A percentile compares a stretch with the other conserved stretches of the same genome.
Evolutionary conservation across 768 basidiomycete species (phyloP).

Genomic region (Auriculariales sp.): DNA sequence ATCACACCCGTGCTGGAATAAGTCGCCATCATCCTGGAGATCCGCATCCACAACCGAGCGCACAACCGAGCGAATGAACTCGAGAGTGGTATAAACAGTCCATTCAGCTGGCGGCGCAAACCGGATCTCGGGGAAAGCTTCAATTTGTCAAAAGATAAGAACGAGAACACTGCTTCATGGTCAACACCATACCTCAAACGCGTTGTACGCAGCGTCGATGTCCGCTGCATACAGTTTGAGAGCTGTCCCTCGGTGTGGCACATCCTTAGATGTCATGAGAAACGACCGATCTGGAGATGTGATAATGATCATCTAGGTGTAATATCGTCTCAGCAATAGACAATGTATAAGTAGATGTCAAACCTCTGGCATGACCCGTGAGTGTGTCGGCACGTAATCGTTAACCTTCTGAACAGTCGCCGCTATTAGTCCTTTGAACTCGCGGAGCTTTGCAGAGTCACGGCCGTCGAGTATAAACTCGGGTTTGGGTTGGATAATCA

Average conservation of each 20-base stretch:
- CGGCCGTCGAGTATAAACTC: constrained; percentile 18
- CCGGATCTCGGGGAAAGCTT: constrained; percentile 1
- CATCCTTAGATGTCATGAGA: constrained; percentile 24
- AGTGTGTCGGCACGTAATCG: constrained; percentile 7
- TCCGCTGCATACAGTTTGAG: constrained; percentile 18
- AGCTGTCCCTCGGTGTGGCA: constrained; percentile 20
- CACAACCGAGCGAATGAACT: constrained; percentile 22
- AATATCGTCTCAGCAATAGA: neutral
- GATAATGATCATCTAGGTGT: constrained; percentile 19
- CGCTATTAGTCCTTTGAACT: constrained; percentile 24
- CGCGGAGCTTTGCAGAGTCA: constrained; percentile 14
- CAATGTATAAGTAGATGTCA: neutral
- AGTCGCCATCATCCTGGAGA: constrained; percentile 19
- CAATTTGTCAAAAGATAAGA: constrained; percentile 2
- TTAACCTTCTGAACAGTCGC: constrained; percentile 22
- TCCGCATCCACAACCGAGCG: constrained; percentile 15
- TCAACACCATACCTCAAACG: neutral
- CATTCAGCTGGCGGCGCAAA: constrained; percentile 2
- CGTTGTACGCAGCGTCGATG: constrained; percentile 19
- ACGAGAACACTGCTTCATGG: constrained; percentile 3
- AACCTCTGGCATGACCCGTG: constrained; percentile 30
- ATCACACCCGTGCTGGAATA: constrained; percentile 27
- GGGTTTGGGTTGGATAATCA: constrained; percentile 24
- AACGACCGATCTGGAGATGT: constrained; percentile 18
- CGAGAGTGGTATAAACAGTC: constrained; percentile 7